Conservation (phyloP, 352 stramenopile species). For the Phytopythium chamaehyphon region DNA sequence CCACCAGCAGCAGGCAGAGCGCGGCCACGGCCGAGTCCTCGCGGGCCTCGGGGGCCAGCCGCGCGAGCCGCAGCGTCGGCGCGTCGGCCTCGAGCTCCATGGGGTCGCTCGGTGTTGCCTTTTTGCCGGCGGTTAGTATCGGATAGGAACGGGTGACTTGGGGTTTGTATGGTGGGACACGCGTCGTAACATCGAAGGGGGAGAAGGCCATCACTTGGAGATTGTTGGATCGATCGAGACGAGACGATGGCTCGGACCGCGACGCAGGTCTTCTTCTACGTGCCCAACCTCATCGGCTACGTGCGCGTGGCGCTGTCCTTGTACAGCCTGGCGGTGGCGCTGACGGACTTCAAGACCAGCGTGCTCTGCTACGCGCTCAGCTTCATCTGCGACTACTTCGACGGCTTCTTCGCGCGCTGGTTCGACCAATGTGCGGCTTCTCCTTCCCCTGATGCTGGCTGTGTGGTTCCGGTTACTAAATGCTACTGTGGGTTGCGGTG, state of each 20-base stretch:
- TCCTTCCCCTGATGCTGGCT: not conserved
- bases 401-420: slow-evolving; percentile 95
- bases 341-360: slow-evolving; percentile 68
- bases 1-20: slow-evolving; percentile 46
- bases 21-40: slow-evolving; percentile 35
- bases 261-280: slow-evolving; percentile 92
- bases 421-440: slow-evolving; percentile 90
- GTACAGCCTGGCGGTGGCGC: slow-evolving; percentile 80
- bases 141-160: not conserved
- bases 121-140: not conserved
- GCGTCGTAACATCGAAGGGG: not conserved
- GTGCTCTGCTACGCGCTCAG: slow-evolving; percentile 91
- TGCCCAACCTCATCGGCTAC: slow-evolving; percentile 97
- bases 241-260: slow-evolving; percentile 26
- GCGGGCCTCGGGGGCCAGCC: slow-evolving; percentile 40
- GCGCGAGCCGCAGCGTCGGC: slow-evolving; percentile 25
- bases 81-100: not conserved
- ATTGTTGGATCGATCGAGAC: not conserved
- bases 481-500: not conserved
- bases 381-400: slow-evolving; percentile 98
- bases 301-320: slow-evolving; percentile 83
- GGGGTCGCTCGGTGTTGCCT: not conserved
- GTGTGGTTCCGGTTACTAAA: too few species aligned
- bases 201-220: not conserved
- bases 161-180: not conserved